Evolutionary conservation across 257 asterid species (phyloP).

Genomic region (Paulownia fortunei): DNA sequence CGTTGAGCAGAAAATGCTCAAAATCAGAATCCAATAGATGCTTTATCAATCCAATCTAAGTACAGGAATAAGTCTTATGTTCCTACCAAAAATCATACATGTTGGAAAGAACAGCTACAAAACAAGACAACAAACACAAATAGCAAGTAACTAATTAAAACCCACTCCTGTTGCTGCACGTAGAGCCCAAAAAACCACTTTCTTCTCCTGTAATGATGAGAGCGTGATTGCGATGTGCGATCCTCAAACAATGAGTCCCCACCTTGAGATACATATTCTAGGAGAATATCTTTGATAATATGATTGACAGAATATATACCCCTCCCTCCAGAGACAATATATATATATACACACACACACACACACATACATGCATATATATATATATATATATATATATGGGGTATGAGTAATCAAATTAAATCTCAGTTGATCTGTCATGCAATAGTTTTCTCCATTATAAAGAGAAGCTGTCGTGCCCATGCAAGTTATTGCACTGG

Average conservation of each 20-base stretch:
- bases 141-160: neutral
- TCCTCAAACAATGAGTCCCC: slow-evolving; percentile 44
- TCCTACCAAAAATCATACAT: slow-evolving; percentile 5
- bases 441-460: slow-evolving; percentile 31
- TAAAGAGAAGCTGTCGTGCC: neutral
- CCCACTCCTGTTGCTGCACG: neutral
- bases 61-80: neutral
- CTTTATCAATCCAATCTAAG: slow-evolving; percentile 20
- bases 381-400: neutral
- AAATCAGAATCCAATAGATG: neutral
- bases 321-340: neutral
- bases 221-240: slow-evolving; percentile 46
- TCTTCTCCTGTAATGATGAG: slow-evolving; percentile 29
- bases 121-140: slow-evolving; percentile 14
- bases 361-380: too few relatives aligned
- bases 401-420: neutral
- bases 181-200: neutral
- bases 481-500: neutral
- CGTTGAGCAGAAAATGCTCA: neutral
- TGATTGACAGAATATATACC: neutral
- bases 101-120: slow-evolving; percentile 42
- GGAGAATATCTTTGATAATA: neutral
- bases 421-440: slow-evolving; percentile 1
- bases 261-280: slow-evolving; percentile 6
- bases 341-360: too few relatives aligned